These are phyloP conservation scores for Haplosporangium gracile DNA, from an alignment of 192 early-diverging fungal species.

Conservation along the genomic window DNA sequence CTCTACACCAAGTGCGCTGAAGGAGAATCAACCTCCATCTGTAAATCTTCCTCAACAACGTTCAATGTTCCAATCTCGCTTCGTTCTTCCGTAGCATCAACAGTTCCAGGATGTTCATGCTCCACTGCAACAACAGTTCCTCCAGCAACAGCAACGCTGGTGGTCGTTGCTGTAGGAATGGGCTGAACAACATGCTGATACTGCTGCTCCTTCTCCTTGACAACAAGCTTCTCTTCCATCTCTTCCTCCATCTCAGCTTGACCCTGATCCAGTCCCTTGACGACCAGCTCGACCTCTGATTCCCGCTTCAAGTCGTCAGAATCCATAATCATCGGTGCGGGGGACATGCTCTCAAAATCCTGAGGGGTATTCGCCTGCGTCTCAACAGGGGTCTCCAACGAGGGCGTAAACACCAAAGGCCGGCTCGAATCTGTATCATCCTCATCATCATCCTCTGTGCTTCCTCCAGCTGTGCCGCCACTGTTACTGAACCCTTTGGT, in stretches of 20 bases:
- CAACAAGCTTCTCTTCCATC: conserved; percentile 43
- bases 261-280: conserved; percentile 50
- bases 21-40: conserved; percentile 30
- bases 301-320: conserved; percentile 38
- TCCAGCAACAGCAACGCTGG: not conserved
- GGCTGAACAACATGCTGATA: conserved; percentile 3
- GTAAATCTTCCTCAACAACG: not conserved
- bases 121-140: conserved; percentile 3
- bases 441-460: conserved; percentile 37
- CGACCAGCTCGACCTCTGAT: conserved; percentile 43
- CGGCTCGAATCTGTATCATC: conserved; percentile 54
- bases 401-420: conserved; percentile 48
- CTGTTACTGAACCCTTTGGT: not conserved
- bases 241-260: conserved; percentile 57
- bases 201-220: conserved; percentile 41
- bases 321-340: conserved; percentile 32
- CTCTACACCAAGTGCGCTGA: not conserved
- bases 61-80: too few relatives aligned
- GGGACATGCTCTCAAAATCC: conserved; percentile 57
- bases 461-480: not conserved
- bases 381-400: conserved; percentile 47
- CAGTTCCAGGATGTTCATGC: not conserved
- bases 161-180: not conserved
- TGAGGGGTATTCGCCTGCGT: conserved; percentile 55
- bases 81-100: not conserved